phyloP scores from a whole-genome alignment of 805 yeast species.

The Brettanomyces nanus region DNA sequence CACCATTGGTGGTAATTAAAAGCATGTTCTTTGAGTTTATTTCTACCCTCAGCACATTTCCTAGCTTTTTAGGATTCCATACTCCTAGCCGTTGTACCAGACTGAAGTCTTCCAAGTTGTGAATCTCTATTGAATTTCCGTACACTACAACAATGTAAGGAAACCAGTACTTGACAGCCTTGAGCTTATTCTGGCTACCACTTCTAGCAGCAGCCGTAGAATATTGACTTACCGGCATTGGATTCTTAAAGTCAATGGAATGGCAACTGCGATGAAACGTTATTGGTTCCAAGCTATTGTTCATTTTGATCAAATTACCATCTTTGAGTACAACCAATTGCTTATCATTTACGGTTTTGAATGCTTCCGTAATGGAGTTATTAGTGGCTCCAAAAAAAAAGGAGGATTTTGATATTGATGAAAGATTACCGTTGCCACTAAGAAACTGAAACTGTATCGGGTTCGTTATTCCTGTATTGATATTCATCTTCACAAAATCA shows the following conservation, averaged over 20 bases:
- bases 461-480: slow-evolving; percentile 10
- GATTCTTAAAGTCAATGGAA: slow-evolving; percentile 15
- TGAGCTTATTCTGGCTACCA: slow-evolving; percentile 12
- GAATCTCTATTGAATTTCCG: slow-evolving; percentile 27
- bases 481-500: slow-evolving; percentile 15
- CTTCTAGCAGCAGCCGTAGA: slow-evolving; percentile 11
- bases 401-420: not conserved
- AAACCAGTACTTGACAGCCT: slow-evolving; percentile 25
- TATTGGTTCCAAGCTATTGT: slow-evolving; percentile 17
- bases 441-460: slow-evolving; percentile 19
- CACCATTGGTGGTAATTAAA: slow-evolving; percentile 20
- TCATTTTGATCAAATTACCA: slow-evolving; percentile 15
- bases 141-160: slow-evolving; percentile 31
- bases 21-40: slow-evolving; percentile 21
- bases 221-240: slow-evolving; percentile 9
- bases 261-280: slow-evolving; percentile 10
- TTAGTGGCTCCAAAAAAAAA: slow-evolving; percentile 15
- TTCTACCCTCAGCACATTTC: slow-evolving; percentile 12
- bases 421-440: slow-evolving; percentile 1
- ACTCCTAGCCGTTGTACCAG: slow-evolving; percentile 24
- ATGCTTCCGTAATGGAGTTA: slow-evolving; percentile 12
- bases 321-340: slow-evolving; percentile 22
- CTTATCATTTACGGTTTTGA: slow-evolving; percentile 18
- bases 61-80: slow-evolving; percentile 1
- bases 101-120: slow-evolving; percentile 29